phyloP scores from a whole-genome alignment of 2,329 filamentous ascomycete genomes.

The Stenocarpella maydis region DNA sequence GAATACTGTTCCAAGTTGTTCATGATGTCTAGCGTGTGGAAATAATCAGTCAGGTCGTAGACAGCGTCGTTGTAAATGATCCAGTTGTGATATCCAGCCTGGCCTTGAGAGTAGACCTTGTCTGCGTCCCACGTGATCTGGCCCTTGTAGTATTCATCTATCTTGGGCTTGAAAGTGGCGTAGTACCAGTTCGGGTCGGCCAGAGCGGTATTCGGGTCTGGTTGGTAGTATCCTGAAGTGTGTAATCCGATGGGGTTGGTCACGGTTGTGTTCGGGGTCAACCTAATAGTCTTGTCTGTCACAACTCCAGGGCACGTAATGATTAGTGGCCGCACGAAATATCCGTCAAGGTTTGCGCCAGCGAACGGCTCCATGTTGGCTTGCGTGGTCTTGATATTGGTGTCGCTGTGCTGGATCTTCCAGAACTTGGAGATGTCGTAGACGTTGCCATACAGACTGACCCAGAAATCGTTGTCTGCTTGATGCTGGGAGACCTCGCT shows the following conservation, averaged over 20 bases:
- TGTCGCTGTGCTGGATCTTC: conserved; percentile 84
- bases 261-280: conserved; percentile 73
- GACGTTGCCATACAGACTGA: conserved; percentile 85
- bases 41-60: conserved; percentile 94
- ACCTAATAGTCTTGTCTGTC: conserved; percentile 59
- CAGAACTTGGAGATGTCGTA: conserved; percentile 94
- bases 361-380: conserved; percentile 79
- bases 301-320: conserved; percentile 79
- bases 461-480: conserved; percentile 81
- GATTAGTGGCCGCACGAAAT: conserved; percentile 82
- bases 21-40: conserved; percentile 72
- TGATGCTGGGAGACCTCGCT: conserved; percentile 75
- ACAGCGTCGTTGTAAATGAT: conserved; percentile 78
- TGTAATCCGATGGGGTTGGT: conserved; percentile 68
- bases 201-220: conserved; percentile 65
- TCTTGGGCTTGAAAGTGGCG: conserved; percentile 75
- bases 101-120: conserved; percentile 70
- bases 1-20: conserved; percentile 65
- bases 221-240: conserved; percentile 69
- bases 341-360: conserved; percentile 81
- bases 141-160: conserved; percentile 88
- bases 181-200: conserved; percentile 79
- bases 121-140: conserved; percentile 76
- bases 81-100: conserved; percentile 76
- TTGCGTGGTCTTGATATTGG: conserved; percentile 64